A percentile compares a stretch with the other conserved stretches of the same genome.
Evolutionary conservation across 305 asterid species (phyloP).

Genomic region (Solanum hybrid): DNA sequence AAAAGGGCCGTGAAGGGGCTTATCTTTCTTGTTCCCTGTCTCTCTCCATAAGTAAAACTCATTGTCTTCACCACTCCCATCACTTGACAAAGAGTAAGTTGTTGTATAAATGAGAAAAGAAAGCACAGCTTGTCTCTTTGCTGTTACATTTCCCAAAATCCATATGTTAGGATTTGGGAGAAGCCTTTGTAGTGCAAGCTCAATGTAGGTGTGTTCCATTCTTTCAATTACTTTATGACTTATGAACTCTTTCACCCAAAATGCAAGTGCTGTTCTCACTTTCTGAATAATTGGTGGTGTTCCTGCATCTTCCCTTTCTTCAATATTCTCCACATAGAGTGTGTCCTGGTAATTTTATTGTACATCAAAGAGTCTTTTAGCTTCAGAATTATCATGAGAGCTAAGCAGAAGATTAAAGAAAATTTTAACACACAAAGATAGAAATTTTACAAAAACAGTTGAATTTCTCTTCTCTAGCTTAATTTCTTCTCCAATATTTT

Average conservation of each 20-base stretch:
- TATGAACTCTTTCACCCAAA: constrained; percentile 18
- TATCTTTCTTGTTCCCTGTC: constrained; percentile 14
- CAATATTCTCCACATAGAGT: not conserved
- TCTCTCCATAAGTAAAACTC: constrained; percentile 22
- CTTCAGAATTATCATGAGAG: not conserved
- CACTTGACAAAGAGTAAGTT: not conserved
- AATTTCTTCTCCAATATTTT: not conserved
- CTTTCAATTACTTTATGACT: not conserved
- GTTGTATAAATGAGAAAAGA: constrained; percentile 43
- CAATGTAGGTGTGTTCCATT: constrained; percentile 14
- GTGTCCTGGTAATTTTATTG: not conserved
- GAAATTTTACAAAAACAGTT: not conserved
- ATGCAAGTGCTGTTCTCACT: constrained; percentile 21
- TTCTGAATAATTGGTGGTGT: constrained; percentile 38
- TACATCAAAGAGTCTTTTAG: not conserved
- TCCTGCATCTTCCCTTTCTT: constrained; percentile 42
- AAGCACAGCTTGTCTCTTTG: constrained; percentile 39
- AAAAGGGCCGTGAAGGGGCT: constrained; percentile 51
- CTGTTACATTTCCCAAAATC: constrained; percentile 38
- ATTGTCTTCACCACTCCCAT: not conserved
- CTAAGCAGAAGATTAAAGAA: not conserved
- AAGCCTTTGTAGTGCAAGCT: constrained; percentile 33
- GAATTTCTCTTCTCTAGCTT: not conserved
- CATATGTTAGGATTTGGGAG: constrained; percentile 25
- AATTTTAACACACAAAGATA: not conserved